Percentiles rank a stretch among this genome's conserved stretches.
Evolutionary conservation across 768 basidiomycete species (phyloP).

Genomic region (Lactarius sp.): DNA sequence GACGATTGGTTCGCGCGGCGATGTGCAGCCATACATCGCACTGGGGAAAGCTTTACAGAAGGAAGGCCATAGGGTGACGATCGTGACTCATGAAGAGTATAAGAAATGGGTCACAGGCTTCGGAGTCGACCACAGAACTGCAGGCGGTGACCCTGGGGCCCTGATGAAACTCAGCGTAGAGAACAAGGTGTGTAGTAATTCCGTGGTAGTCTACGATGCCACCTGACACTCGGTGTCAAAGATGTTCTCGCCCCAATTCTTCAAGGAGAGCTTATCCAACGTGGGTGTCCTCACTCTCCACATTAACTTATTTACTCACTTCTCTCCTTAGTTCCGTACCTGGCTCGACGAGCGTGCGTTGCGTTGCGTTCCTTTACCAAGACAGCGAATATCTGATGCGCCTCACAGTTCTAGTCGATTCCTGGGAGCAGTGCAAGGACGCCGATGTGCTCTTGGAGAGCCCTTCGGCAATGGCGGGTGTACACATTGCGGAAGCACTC

Average conservation of each 20-base stretch:
- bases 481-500: constrained; percentile 67
- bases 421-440: constrained; percentile 59
- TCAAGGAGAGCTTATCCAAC: constrained; percentile 54
- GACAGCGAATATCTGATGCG: neutral
- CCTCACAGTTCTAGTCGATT: constrained; percentile 48
- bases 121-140: constrained; percentile 53
- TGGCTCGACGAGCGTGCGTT: constrained; percentile 61
- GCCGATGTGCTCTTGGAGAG: constrained; percentile 64
- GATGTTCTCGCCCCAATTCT: constrained; percentile 73
- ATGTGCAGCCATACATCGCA: constrained; percentile 49
- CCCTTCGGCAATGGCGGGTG: constrained; percentile 65
- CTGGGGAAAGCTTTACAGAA: constrained; percentile 37
- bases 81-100: constrained; percentile 47
- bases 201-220: neutral
- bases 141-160: constrained; percentile 65
- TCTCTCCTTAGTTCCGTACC: constrained; percentile 44
- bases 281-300: constrained; percentile 32
- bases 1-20: constrained; percentile 59
- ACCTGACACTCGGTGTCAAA: constrained; percentile 31
- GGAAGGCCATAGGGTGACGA: constrained; percentile 43
- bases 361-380: neutral
- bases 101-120: constrained; percentile 56
- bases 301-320: neutral
- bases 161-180: constrained; percentile 59
- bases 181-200: constrained; percentile 34